A percentile compares a stretch with the other conserved stretches of the same genome.
phyloP scores from a whole-genome alignment of 2,329 filamentous ascomycete species.

The Mariannaea elegans region DNA sequence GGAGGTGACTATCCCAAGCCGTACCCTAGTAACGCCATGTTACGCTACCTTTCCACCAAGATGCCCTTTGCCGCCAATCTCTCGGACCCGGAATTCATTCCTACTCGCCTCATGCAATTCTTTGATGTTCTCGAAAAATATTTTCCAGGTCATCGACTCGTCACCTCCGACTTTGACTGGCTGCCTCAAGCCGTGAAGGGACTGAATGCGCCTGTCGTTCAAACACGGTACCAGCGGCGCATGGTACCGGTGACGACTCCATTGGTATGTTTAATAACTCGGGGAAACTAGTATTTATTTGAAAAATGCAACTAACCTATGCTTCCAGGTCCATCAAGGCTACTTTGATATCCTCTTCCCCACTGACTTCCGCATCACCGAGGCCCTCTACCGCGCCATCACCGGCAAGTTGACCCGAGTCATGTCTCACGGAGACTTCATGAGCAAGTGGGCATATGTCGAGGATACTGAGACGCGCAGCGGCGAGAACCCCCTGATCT shows the following conservation, averaged over 20 bases:
- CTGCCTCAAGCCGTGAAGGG: constrained; percentile 85
- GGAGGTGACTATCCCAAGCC: constrained; percentile 71
- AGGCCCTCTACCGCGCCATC: constrained; percentile 90
- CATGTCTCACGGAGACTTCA: constrained; percentile 87
- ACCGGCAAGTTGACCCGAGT: constrained; percentile 92
- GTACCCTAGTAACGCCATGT: constrained; percentile 60
- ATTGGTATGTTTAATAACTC: constrained; percentile 66
- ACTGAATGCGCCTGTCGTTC: constrained; percentile 92
- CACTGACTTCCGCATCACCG: constrained; percentile 90
- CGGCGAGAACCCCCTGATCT: constrained; percentile 92
- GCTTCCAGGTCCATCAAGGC: constrained; percentile 85
- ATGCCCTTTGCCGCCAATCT: constrained; percentile 80
- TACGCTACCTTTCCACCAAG: constrained; percentile 69
- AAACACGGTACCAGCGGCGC: constrained; percentile 87
- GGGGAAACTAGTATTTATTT: too few species aligned
- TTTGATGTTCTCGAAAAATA: constrained; percentile 88
- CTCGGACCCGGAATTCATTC: constrained; percentile 89
- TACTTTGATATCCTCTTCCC: constrained; percentile 99
- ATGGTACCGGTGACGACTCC: constrained; percentile 92
- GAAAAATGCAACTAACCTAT: constrained; percentile 14
- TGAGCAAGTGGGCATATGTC: constrained; percentile 87
- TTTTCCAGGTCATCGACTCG: constrained; percentile 88
- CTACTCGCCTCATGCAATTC: constrained; percentile 94
- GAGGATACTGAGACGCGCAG: constrained; percentile 89
- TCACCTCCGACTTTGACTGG: constrained; percentile 90